These are phyloP conservation scores for Gynandropsis gynandra DNA, from an alignment of 345 rosid genomes.

Conservation along the genomic window DNA sequence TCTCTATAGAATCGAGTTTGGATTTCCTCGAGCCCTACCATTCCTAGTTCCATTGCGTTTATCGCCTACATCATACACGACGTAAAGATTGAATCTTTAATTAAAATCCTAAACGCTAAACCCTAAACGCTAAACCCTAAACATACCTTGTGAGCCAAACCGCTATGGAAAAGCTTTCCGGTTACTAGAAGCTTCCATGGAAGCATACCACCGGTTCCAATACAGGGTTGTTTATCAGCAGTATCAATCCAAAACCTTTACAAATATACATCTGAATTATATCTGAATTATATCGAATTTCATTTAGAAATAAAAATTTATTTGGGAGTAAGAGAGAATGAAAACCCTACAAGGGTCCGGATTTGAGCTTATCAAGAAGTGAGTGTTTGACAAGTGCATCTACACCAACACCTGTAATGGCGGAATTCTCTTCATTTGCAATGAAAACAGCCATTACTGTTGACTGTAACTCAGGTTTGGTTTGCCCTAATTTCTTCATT, in stretches of 20 bases:
- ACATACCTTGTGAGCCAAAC: constrained; percentile 82
- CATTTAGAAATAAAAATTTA: no score
- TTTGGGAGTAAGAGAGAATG: background rate
- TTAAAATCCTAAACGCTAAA: no score
- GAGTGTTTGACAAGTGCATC: constrained; percentile 80
- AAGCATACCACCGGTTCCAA: constrained; percentile 97
- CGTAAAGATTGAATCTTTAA: no score
- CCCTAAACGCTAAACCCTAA: no score
- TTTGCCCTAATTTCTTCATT: constrained; percentile 78
- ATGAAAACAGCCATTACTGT: constrained; percentile 88
- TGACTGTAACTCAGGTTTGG: constrained; percentile 61
- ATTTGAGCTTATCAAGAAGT: constrained; percentile 77
- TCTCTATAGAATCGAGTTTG: constrained; percentile 78
- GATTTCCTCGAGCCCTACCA: constrained; percentile 81
- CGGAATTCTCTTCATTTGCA: constrained; percentile 85
- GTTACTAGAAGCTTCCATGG: constrained; percentile 92
- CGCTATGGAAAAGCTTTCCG: constrained; percentile 95
- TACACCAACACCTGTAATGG: constrained; percentile 81
- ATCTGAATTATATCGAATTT: background rate
- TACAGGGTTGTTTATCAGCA: constrained; percentile 97
- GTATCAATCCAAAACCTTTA: constrained; percentile 93
- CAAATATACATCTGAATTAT: constrained; percentile 1
- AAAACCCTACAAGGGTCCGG: constrained; percentile 73
- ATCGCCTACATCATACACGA: constrained; percentile 57
- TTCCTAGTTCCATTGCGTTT: constrained; percentile 79